phyloP scores from a whole-genome alignment of 2,329 filamentous ascomycete genomes.

The Pleochaeta shiraiana region DNA sequence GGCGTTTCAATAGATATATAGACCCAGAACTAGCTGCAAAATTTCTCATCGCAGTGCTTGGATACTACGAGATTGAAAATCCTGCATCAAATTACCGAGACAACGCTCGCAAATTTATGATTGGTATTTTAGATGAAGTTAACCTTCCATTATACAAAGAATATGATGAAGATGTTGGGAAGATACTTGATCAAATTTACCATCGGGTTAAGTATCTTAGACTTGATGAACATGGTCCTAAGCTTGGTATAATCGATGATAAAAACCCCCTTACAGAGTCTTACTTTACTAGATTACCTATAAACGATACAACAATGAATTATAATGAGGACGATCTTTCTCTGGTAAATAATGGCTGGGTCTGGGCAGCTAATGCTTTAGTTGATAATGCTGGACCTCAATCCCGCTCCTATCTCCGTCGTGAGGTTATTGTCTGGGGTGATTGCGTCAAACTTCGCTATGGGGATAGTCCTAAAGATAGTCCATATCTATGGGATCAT shows the following conservation, averaged over 20 bases:
- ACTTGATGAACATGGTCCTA: conserved; percentile 80
- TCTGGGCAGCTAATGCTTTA: conserved; percentile 92
- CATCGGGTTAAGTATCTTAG: conserved; percentile 91
- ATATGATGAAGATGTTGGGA: conserved; percentile 64
- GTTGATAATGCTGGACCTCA: conserved; percentile 80
- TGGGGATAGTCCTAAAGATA: conserved; percentile 58
- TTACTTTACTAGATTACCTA: conserved; percentile 79
- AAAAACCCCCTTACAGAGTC: conserved; percentile 71
- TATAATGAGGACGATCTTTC: conserved; percentile 58
- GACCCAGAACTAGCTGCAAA: conserved; percentile 49
- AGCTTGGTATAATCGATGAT: conserved; percentile 54
- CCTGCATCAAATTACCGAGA: conserved; percentile 27
- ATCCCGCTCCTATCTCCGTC: conserved; percentile 80
- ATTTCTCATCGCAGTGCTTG: conserved; percentile 44
- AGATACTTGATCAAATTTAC: conserved; percentile 76
- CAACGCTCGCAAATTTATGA: conserved; percentile 31
- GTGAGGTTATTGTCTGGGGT: conserved; percentile 95
- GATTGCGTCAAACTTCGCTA: conserved; percentile 97
- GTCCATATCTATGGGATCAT: conserved; percentile 82
- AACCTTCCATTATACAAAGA: conserved; percentile 84
- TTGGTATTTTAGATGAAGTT: conserved; percentile 52
- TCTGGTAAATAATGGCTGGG: conserved; percentile 93
- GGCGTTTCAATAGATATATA: conserved; percentile 51
- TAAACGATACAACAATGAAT: conserved; percentile 55
- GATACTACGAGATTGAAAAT: conserved; percentile 36